phyloP scores from a whole-genome alignment of 805 yeast species.

The Metschnikowia proteae region DNA sequence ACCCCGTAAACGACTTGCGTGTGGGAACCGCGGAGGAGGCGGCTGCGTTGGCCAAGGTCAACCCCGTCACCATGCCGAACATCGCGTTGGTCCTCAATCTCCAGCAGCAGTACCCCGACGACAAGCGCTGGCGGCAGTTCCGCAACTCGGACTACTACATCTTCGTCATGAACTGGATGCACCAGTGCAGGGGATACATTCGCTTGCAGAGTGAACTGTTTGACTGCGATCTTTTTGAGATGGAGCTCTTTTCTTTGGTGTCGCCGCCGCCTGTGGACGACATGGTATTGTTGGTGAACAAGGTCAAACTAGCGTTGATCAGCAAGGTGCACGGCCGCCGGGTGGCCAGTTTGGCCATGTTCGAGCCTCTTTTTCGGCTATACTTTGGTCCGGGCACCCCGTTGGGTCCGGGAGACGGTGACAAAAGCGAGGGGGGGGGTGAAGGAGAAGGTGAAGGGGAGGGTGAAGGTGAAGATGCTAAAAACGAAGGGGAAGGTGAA shows the following conservation, averaged over 20 bases:
- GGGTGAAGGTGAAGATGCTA: constrained; percentile 15
- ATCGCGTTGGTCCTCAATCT: constrained; percentile 15
- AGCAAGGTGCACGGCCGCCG: constrained; percentile 39
- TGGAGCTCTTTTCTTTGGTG: constrained; percentile 47
- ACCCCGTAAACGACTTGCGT: constrained; percentile 12
- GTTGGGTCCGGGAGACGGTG: constrained; percentile 21
- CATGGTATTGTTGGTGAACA: constrained; percentile 36
- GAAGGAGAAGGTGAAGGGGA: constrained; percentile 20
- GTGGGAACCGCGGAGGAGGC: constrained; percentile 16
- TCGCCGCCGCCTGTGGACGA: constrained; percentile 34
- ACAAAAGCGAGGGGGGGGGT: constrained; percentile 12
- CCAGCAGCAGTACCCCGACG: constrained; percentile 13
- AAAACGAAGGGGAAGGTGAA: background rate
- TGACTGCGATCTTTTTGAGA: constrained; percentile 58
- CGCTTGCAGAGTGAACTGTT: constrained; percentile 49
- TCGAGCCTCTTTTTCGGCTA: constrained; percentile 31
- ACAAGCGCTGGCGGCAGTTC: constrained; percentile 17
- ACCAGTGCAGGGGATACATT: constrained; percentile 48
- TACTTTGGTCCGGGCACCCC: constrained; percentile 35
- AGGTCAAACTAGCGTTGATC: constrained; percentile 41
- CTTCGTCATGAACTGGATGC: constrained; percentile 52
- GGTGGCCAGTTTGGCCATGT: constrained; percentile 25
- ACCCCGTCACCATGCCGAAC: constrained; percentile 16
- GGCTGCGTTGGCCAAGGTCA: constrained; percentile 14
- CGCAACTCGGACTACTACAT: constrained; percentile 20